Evolutionary conservation across 1,139 yeast genomes (phyloP), one percentile per base, ranked within the genome.

Genomic region (Wickerhamomyces sp.): DNA sequence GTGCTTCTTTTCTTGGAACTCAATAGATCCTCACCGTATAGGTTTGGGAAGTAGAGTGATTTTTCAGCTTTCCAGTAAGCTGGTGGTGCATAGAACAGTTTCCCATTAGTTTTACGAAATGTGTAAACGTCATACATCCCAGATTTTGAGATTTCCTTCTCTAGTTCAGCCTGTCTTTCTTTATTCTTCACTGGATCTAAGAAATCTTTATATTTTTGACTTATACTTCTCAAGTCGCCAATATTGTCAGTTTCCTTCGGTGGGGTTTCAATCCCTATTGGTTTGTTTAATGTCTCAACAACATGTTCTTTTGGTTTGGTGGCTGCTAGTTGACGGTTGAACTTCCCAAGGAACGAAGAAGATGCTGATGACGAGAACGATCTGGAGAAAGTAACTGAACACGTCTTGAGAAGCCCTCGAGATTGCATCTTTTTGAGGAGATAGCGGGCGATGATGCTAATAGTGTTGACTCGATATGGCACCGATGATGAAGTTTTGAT

Each of bases 41-140:
- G 72, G 59, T 90, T 90, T n/a, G 98, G 96, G 67, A 93, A 88
- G 61, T 78, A 93, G 45, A 81, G 69, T 0, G 98, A 75, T 58
- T 78, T 84, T n/a, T 86, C 94, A 10, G 72, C 67, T 49, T 76
- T 78, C 75, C 93, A 90, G 55, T 78, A 84, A 1, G 91, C 79
- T 11, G 76, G 70, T 1, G 98, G 98, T 0, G 96, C 81, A 15
- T 76, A 71, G 68, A 90, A 93, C 54, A 90, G 73, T 66, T 90
- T 89, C 34, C 98, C 98, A 39, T 81, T 78, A 3, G 94, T 86
- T 55, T 84, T 84, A 43, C 84, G 72, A 62, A 82, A 91, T 1
- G 87, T 81, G 59, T 87, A 84, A 54, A 89, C 75, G 55, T 90
- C 95, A 57, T 84, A 84, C 71, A 89, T 81, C 27, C 94, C 90